Evolutionary conservation across 1,284 basidiomycete genomes (phyloP).

Genomic region (Ceratobasidium sp.): DNA sequence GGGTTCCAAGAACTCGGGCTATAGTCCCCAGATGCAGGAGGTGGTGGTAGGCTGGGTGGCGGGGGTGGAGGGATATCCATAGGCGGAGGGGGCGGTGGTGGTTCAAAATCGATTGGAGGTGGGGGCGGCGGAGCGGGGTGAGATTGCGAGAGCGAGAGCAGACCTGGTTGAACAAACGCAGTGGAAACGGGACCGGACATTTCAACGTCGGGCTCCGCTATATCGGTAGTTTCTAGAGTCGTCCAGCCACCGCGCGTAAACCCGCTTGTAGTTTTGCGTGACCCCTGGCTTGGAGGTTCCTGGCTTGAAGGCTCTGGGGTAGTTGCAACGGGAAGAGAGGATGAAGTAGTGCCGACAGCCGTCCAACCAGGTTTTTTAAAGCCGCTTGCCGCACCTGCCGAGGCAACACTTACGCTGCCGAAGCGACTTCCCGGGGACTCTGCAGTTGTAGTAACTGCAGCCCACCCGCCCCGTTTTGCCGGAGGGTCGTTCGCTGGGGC

Average conservation of each 20-base stretch:
- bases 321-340: slow-evolving; percentile 49
- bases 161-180: slow-evolving; percentile 50
- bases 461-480: slow-evolving; percentile 34
- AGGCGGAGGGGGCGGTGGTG: slow-evolving; percentile 53
- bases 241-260: slow-evolving; percentile 66
- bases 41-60: slow-evolving; percentile 50
- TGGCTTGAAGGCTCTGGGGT: no score
- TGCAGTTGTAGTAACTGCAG: slow-evolving; percentile 44
- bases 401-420: not conserved
- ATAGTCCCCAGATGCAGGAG: slow-evolving; percentile 37
- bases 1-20: not conserved
- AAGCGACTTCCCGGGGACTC: slow-evolving; percentile 24
- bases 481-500: slow-evolving; percentile 37
- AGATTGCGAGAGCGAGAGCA: slow-evolving; percentile 43
- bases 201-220: slow-evolving; percentile 47
- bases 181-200: slow-evolving; percentile 30
- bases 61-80: slow-evolving; percentile 51
- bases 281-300: not conserved
- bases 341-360: slow-evolving; percentile 52
- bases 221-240: slow-evolving; percentile 64
- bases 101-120: slow-evolving; percentile 33
- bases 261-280: not conserved
- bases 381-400: slow-evolving; percentile 54
- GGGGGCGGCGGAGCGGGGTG: slow-evolving; percentile 42
- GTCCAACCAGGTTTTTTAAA: slow-evolving; percentile 74